Base-by-base conservation (phyloP, 202 grass and related monocot species). In the Zizania palustris region DNA sequence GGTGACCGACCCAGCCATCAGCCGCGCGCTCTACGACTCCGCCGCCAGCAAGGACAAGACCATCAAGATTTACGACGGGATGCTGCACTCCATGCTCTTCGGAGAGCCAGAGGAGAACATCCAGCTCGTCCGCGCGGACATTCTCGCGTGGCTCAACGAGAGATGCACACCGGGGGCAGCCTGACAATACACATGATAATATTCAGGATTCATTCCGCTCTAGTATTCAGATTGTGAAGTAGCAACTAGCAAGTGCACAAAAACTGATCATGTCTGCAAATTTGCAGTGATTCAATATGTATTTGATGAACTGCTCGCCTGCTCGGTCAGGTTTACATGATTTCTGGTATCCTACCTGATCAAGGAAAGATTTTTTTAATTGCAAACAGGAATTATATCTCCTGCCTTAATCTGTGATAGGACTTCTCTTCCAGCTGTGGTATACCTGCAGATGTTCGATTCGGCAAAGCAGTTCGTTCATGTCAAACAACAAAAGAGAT, bases 61-160 rank as follows among this genome's bases (percentile, higher is more conserved):
- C 65, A 92, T 97, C 83, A 93, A 80, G 82, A 86, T 97, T 34
- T 93, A 93, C 74, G 89, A 97, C 53, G 91, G 94, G 71, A 97
- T 97, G 94, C 72, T 97, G 73, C 94, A 97, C 78, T 97, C 94
- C n/a, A 16, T 97, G 86, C 79, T 93, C 43, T 97, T 88, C 34
- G 94, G 89, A 2, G 94, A 97, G 56, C 84, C 87, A 3, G 89
- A 97, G 3, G 91, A 97, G 80, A 93, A 90, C 60, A 83, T 97
- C 28, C 70, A 77, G 36, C 81, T 82, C 18, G 89, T 97, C 54
- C 86, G 94, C 12, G 89, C 67, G 49, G 91, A 97, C 75, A 86
- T 97, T 63, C 84, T 97, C 48, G 43, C 67, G 60, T 97, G 94
- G 94, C 84, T 97, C 60, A 86, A 90, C 39, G 38, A 91, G 76